A percentile compares a stretch with the other conserved stretches of the same genome.
These are phyloP conservation scores for Albizia julibrissin DNA, from an alignment of 306 rosid genomes.

Conservation along the genomic window DNA sequence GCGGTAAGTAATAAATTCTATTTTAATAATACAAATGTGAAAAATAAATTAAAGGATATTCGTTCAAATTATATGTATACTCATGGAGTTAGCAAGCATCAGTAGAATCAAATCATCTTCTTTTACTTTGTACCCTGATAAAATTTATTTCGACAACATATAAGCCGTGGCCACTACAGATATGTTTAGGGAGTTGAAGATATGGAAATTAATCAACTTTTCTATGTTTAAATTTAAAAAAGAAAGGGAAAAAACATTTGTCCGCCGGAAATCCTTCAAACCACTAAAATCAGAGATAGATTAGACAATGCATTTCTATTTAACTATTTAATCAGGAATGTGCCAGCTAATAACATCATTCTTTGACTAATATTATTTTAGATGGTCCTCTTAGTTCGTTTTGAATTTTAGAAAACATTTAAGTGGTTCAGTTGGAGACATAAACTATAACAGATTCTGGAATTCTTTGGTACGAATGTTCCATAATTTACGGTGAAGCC, in stretches of 20 bases:
- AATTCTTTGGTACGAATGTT: constrained; percentile 14
- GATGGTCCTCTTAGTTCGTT: not conserved
- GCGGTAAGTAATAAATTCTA: not conserved
- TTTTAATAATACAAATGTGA: not conserved
- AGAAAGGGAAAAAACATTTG: not conserved
- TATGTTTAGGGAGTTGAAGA: not conserved
- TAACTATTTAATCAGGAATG: not conserved
- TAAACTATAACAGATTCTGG: not conserved
- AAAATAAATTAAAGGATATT: not conserved
- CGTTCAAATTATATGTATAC: not conserved
- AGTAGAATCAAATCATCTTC: not conserved
- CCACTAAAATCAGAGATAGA: not conserved
- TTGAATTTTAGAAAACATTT: not conserved
- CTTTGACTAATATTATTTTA: not conserved
- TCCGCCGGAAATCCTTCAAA: not conserved
- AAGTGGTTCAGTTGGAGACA: not conserved
- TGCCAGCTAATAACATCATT: not conserved
- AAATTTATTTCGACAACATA: not conserved
- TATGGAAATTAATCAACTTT: not conserved
- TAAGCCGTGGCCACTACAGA: not conserved
- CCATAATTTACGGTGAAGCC: not conserved
- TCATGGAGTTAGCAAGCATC: not conserved
- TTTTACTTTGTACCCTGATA: not conserved
- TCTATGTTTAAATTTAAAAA: not conserved
- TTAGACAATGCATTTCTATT: not conserved